phyloP scores from a whole-genome alignment of 2,329 filamentous ascomycete species.

The Aurifilum marmelostoma region DNA sequence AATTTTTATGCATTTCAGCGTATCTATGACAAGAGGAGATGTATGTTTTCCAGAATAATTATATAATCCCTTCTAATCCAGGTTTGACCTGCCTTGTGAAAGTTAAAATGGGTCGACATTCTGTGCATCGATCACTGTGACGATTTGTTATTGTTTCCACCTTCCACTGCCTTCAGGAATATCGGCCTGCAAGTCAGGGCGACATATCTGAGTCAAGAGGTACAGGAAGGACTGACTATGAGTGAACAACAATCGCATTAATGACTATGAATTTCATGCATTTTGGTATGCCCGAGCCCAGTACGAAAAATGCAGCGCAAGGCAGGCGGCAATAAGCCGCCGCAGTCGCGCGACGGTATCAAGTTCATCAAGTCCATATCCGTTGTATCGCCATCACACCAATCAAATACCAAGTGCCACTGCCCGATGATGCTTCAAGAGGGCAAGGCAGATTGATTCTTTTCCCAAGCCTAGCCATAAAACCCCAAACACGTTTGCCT shows the following conservation, averaged over 20 bases:
- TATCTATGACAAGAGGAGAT: background rate
- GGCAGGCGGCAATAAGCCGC: background rate
- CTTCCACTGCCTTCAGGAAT: background rate
- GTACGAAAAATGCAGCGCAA: constrained; percentile 20
- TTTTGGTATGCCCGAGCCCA: constrained; percentile 13
- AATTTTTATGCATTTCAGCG: background rate
- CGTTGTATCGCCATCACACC: constrained; percentile 11
- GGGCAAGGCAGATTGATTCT: background rate
- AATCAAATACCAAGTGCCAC: constrained; percentile 19
- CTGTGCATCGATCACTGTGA: too few species aligned
- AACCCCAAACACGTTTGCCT: constrained; percentile 5
- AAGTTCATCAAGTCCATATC: constrained; percentile 21
- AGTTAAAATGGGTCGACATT: too few species aligned
- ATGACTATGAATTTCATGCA: constrained; percentile 13
- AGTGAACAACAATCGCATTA: background rate
- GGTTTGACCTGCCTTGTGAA: too few species aligned
- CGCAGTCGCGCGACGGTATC: constrained; percentile 26
- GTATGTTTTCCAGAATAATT: too few species aligned
- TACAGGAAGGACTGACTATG: background rate
- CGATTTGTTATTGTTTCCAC: background rate
- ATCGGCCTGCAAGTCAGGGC: too few species aligned
- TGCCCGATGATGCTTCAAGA: constrained; percentile 4
- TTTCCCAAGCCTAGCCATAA: constrained; percentile 7
- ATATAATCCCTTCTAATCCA: too few species aligned
- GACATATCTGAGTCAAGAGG: background rate